These are phyloP conservation scores for Pseudohalonectria lignicola DNA, from an alignment of 2,329 filamentous ascomycete genomes.

Conservation along the genomic window DNA sequence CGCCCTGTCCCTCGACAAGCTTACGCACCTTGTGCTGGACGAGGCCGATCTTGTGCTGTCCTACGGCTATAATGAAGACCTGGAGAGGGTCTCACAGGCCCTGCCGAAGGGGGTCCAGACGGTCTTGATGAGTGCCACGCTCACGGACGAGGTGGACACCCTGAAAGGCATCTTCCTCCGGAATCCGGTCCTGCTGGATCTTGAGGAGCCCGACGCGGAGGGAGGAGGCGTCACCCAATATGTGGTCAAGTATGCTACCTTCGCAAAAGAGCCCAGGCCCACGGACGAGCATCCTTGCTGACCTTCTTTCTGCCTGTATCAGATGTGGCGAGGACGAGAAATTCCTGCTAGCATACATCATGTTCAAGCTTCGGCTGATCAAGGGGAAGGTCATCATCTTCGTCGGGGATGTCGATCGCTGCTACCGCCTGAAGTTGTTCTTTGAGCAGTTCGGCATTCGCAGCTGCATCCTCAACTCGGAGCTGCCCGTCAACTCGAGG, in stretches of 20 bases:
- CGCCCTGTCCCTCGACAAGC: slow-evolving; percentile 56
- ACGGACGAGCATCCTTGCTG: no score
- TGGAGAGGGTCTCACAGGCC: slow-evolving; percentile 65
- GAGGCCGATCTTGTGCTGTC: slow-evolving; percentile 90
- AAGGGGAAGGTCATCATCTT: slow-evolving; percentile 73
- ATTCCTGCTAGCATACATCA: slow-evolving; percentile 83
- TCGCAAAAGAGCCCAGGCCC: no score
- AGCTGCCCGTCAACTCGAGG: slow-evolving; percentile 84
- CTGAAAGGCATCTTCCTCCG: slow-evolving; percentile 79
- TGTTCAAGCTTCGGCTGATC: slow-evolving; percentile 89
- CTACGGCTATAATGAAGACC: slow-evolving; percentile 87
- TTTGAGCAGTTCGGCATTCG: slow-evolving; percentile 95
- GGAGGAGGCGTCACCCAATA: slow-evolving; percentile 75
- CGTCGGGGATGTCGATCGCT: slow-evolving; percentile 75
- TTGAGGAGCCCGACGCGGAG: slow-evolving; percentile 73
- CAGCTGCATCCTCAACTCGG: slow-evolving; percentile 87
- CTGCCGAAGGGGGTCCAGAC: slow-evolving; percentile 82
- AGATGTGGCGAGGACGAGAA: slow-evolving; percentile 95
- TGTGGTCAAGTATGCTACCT: slow-evolving; percentile 52
- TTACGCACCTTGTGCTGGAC: slow-evolving; percentile 78
- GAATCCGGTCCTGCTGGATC: slow-evolving; percentile 66
- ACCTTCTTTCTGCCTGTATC: no score
- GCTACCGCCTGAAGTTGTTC: slow-evolving; percentile 88
- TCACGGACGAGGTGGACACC: slow-evolving; percentile 77
- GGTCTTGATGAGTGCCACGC: slow-evolving; percentile 85